phyloP scores from a whole-genome alignment of 2,329 filamentous ascomycete species.

The Geosmithia putterillii region DNA sequence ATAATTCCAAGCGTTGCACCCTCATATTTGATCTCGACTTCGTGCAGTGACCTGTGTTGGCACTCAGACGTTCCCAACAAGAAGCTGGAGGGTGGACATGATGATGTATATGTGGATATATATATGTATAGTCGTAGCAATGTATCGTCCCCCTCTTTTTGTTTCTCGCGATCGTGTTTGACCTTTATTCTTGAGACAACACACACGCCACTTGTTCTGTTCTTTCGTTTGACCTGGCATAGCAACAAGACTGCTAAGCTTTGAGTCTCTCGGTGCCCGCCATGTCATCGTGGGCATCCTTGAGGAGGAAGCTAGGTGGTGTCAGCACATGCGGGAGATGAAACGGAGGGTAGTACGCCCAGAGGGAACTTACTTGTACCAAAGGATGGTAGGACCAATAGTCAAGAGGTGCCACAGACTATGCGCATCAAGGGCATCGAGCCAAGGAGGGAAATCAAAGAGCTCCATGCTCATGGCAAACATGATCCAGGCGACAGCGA shows the following conservation, averaged over 20 bases:
- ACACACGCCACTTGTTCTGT: too few species aligned
- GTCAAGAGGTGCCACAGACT: conserved; percentile 93
- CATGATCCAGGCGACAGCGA: conserved; percentile 86
- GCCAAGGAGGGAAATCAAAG: conserved; percentile 81
- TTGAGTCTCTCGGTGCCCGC: conserved; percentile 58
- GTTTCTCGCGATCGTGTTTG: too few species aligned
- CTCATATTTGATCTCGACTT: too few species aligned
- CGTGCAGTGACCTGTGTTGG: too few species aligned
- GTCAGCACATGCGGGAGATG: conserved; percentile 10
- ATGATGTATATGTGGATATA: too few species aligned
- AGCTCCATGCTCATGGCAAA: conserved; percentile 92
- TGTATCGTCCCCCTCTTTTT: too few species aligned
- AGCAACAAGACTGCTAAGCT: conserved; percentile 22
- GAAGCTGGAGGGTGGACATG: too few species aligned
- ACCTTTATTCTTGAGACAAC: too few species aligned
- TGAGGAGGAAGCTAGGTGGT: conserved; percentile 62
- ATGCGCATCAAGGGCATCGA: conserved; percentile 80
- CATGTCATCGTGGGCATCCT: conserved; percentile 74
- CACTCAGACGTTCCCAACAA: too few species aligned
- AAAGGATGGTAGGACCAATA: conserved; percentile 74
- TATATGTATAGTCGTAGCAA: too few species aligned
- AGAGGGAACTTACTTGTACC: conserved; percentile 70
- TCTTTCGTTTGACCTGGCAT: too few species aligned
- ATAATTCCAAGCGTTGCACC: too few species aligned
- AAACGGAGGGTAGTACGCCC: not conserved